These are phyloP conservation scores for Aegilops sharonensis DNA, from an alignment of 176 grass and related monocot genomes.

Conservation along the genomic window DNA sequence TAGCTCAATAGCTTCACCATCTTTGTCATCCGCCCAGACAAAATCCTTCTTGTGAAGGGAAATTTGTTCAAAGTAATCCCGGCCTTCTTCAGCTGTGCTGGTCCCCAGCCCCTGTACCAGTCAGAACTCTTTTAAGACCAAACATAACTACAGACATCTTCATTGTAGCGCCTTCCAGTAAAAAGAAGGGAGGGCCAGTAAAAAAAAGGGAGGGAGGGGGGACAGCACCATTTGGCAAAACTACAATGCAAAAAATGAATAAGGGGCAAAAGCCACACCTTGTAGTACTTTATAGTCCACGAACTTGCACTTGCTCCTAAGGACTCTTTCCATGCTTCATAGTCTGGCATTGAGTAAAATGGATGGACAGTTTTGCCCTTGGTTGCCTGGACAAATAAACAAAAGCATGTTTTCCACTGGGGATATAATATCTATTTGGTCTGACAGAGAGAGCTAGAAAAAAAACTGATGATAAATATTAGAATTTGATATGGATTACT, in stretches of 20 bases:
- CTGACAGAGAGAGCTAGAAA: background rate
- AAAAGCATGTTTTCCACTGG: background rate
- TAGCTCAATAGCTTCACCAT: slow-evolving; percentile 66
- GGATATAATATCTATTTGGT: background rate
- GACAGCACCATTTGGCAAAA: background rate
- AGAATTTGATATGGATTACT: background rate
- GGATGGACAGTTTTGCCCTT: slow-evolving; percentile 25
- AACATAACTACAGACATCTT: background rate
- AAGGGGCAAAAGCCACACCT: slow-evolving; percentile 50
- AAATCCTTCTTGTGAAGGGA: slow-evolving; percentile 67
- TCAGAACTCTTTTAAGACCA: background rate
- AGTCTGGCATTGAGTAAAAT: slow-evolving; percentile 93
- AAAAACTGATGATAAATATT: background rate
- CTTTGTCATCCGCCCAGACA: slow-evolving; percentile 55
- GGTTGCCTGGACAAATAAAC: slow-evolving; percentile 52
- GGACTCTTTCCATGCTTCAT: slow-evolving; percentile 76
- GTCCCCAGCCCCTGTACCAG: slow-evolving; percentile 72
- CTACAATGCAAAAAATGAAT: background rate
- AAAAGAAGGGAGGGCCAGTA: background rate
- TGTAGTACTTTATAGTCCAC: slow-evolving; percentile 88
- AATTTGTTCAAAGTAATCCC: slow-evolving; percentile 58
- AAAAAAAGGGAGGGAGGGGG: too few relatives aligned
- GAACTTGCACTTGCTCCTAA: slow-evolving; percentile 53
- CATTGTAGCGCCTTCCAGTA: background rate
- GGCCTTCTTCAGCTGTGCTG: slow-evolving; percentile 70